Evolutionary conservation across 192 early-diverging fungal species (phyloP).

Genomic region (Diversispora eburnea): DNA sequence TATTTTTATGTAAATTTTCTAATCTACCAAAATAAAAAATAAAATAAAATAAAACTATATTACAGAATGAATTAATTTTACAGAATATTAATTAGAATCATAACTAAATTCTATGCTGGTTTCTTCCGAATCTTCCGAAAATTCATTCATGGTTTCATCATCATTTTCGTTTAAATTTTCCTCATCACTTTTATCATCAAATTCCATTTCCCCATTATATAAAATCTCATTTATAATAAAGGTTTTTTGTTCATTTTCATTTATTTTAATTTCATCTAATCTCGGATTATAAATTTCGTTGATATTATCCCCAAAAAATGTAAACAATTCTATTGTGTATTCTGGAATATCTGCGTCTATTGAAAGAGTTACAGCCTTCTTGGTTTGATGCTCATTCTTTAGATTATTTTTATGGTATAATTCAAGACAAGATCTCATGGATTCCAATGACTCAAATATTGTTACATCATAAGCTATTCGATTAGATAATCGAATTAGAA

Average conservation of each 20-base stretch:
- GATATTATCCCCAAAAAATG: neutral
- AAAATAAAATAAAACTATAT: too few species aligned
- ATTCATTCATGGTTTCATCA: too few species aligned
- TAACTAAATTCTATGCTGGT: too few species aligned
- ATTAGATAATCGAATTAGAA: neutral
- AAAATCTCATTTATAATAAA: too few species aligned
- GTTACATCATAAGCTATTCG: neutral
- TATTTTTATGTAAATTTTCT: too few species aligned
- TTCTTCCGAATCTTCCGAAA: too few species aligned
- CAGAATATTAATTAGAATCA: too few species aligned
- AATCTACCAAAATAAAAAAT: too few species aligned
- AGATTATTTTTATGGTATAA: neutral
- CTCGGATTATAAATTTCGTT: neutral
- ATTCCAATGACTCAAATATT: slow-evolving; percentile 11
- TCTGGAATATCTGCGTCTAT: neutral
- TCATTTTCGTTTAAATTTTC: too few species aligned
- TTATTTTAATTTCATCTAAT: neutral
- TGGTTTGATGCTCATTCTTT: neutral
- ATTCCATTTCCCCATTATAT: too few species aligned
- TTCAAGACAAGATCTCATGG: neutral
- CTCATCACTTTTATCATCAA: too few species aligned
- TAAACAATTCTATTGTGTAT: slow-evolving; percentile 15
- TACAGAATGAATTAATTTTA: too few species aligned
- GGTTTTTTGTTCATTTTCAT: neutral
- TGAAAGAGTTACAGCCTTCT: neutral